Evolutionary conservation across 202 grass and related monocot genomes (phyloP).

Genomic region (Tripidium arundinaceum): DNA sequence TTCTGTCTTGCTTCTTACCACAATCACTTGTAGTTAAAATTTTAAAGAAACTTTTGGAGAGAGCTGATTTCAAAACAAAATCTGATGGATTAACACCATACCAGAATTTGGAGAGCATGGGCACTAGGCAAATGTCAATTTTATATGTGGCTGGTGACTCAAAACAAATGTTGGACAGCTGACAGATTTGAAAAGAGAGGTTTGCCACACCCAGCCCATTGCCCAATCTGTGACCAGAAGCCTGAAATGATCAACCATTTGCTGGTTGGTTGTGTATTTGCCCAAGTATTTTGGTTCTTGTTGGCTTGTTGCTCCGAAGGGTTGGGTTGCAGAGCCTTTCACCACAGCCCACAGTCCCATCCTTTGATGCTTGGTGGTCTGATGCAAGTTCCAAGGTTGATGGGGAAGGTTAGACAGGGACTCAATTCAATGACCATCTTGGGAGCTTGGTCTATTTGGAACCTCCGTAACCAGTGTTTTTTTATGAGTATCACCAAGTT

Average conservation of each 20-base stretch:
- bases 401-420: background rate
- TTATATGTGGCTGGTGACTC: background rate
- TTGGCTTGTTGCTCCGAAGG: background rate
- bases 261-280: too few species aligned
- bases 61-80: background rate
- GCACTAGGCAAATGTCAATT: too few species aligned
- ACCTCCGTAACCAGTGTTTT: background rate
- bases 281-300: background rate
- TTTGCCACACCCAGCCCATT: too few species aligned
- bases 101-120: too few species aligned
- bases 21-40: background rate
- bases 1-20: background rate
- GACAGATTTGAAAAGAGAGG: too few species aligned
- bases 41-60: background rate
- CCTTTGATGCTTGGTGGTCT: background rate
- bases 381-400: background rate
- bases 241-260: too few species aligned
- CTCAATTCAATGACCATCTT: background rate
- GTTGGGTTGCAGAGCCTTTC: background rate
- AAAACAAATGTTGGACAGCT: too few species aligned
- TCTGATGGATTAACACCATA: background rate
- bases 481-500: conserved; percentile 18
- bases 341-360: background rate
- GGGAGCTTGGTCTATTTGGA: background rate
- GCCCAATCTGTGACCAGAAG: too few species aligned